Percentiles rank a stretch among this genome's conserved stretches.
Conservation (phyloP, 768 basidiomycete species). For the Mycena chlorophos region DNA sequence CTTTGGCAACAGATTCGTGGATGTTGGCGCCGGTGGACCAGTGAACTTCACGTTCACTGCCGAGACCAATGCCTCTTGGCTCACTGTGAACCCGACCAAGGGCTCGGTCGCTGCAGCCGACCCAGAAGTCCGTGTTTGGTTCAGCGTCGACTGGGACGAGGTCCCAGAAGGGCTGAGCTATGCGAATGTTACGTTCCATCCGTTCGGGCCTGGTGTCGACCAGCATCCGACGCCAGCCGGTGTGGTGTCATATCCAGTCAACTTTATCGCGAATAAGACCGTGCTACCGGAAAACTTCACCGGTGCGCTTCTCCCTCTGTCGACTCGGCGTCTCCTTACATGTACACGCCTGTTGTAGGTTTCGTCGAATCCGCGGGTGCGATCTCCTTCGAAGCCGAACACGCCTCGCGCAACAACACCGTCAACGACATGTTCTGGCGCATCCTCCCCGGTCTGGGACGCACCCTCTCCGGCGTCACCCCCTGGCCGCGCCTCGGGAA, state of each 20-base stretch:
- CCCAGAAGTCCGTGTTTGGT: slow-evolving; percentile 55
- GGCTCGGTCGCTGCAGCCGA: slow-evolving; percentile 50
- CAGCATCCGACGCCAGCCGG: slow-evolving; percentile 33
- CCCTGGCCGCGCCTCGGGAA: slow-evolving; percentile 53
- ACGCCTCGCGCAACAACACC: slow-evolving; percentile 48
- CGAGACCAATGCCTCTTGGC: slow-evolving; percentile 52
- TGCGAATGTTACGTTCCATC: slow-evolving; percentile 43
- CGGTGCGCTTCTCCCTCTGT: slow-evolving; percentile 35
- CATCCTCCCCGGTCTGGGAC: slow-evolving; percentile 59
- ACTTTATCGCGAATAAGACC: slow-evolving; percentile 40
- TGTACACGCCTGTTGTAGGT: slow-evolving; percentile 32
- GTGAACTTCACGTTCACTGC: slow-evolving; percentile 56
- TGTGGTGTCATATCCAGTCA: slow-evolving; percentile 30
- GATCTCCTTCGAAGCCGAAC: slow-evolving; percentile 67
- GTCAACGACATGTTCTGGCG: slow-evolving; percentile 58
- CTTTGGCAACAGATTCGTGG: slow-evolving; percentile 54
- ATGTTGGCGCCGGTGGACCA: slow-evolving; percentile 63
- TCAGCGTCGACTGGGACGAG: slow-evolving; percentile 60
- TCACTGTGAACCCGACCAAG: slow-evolving; percentile 44
- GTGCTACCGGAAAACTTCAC: slow-evolving; percentile 45
- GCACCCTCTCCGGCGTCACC: slow-evolving; percentile 60
- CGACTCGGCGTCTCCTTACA: background rate
- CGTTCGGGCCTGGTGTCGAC: slow-evolving; percentile 32
- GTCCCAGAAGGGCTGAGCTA: slow-evolving; percentile 38
- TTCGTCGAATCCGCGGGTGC: slow-evolving; percentile 66